phyloP scores from a whole-genome alignment of 2,329 filamentous ascomycete species.

The Leptographium procerum region DNA sequence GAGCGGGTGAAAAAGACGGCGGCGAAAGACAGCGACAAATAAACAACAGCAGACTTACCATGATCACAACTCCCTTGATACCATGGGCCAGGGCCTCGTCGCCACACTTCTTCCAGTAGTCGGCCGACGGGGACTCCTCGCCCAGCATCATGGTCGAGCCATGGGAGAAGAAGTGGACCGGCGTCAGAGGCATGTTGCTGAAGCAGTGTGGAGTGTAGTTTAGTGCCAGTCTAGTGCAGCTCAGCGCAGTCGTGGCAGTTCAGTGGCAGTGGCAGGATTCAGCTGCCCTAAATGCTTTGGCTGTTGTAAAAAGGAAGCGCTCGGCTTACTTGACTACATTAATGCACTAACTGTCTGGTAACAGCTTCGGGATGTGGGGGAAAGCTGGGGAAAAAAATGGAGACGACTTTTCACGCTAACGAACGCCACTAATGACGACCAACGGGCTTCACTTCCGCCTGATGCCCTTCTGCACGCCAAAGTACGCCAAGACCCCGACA shows the following conservation, averaged over 20 bases:
- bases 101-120: slow-evolving; percentile 55
- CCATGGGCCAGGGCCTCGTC: slow-evolving; percentile 48
- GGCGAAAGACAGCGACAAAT: slow-evolving; percentile 6
- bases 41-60: too few relatives aligned
- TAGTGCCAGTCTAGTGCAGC: too few relatives aligned
- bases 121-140: slow-evolving; percentile 48
- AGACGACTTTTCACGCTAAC: too few relatives aligned
- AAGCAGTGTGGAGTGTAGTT: too few relatives aligned
- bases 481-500: background rate
- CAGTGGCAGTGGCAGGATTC: background rate
- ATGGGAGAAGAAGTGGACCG: slow-evolving; percentile 58
- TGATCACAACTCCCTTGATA: slow-evolving; percentile 54
- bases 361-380: background rate
- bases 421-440: too few relatives aligned
- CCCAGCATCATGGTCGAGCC: slow-evolving; percentile 63
- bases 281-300: too few relatives aligned
- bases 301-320: too few relatives aligned
- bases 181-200: slow-evolving; percentile 20
- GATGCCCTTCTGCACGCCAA: background rate
- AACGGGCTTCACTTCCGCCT: background rate
- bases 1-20: background rate
- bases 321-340: background rate
- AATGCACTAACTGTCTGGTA: background rate
- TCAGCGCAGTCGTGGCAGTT: background rate
- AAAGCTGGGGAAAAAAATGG: background rate